A percentile compares a stretch with the other conserved stretches of the same genome.
Conservation (phyloP, 441 rosid species). For the Cnidoscolus chayamansa region DNA sequence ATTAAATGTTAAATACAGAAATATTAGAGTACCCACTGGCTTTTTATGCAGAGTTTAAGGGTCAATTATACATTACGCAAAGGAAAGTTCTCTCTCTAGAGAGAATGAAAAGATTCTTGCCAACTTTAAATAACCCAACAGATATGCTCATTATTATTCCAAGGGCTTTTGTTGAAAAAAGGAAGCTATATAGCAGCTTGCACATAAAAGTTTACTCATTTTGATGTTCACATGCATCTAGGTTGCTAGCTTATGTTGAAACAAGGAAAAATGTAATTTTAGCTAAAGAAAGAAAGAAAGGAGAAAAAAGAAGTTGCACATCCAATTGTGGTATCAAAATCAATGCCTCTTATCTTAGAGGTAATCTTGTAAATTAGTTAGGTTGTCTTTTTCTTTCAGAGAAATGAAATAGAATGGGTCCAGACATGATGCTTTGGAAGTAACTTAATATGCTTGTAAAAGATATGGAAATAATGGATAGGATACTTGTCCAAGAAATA, state of each 20-base stretch:
- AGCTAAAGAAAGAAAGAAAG: neutral
- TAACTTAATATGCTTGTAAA: neutral
- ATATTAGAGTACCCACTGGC: too few relatives aligned
- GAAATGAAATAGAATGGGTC: constrained; percentile 7
- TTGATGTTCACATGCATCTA: constrained; percentile 10
- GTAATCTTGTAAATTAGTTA: constrained; percentile 8
- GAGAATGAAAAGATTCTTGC: too few relatives aligned
- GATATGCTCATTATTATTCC: neutral
- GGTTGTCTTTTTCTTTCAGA: neutral
- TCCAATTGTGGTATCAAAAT: constrained; percentile 1
- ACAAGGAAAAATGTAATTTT: neutral
- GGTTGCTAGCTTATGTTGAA: neutral
- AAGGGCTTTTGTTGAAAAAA: constrained; percentile 5
- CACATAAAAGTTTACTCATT: neutral
- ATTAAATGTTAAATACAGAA: too few relatives aligned
- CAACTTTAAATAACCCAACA: neutral
- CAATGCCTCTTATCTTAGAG: neutral
- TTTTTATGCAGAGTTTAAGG: too few relatives aligned
- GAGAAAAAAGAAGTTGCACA: neutral
- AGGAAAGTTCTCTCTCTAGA: too few relatives aligned
- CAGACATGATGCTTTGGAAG: constrained; percentile 1
- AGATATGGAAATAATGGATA: neutral
- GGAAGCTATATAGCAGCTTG: neutral
- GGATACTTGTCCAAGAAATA: constrained; percentile 6
- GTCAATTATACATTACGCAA: too few relatives aligned